phyloP scores from a whole-genome alignment of 208 protist genomes.

The Crithidia expoeki region DNA sequence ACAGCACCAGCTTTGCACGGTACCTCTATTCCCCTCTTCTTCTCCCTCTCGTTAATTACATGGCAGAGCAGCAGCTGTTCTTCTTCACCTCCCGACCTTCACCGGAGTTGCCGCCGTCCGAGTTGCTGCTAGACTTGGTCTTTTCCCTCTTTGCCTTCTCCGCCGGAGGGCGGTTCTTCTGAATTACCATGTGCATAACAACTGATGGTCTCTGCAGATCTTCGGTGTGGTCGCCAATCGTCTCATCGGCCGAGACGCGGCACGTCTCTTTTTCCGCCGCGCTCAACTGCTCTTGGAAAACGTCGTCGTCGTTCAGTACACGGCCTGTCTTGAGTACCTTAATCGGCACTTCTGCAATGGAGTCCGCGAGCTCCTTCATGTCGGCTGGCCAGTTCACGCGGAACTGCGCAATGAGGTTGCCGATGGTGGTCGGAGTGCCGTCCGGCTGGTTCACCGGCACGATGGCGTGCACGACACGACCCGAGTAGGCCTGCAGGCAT shows the following conservation, averaged over 20 bases:
- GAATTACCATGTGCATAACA: conserved; percentile 70
- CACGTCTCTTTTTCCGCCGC: conserved; percentile 39
- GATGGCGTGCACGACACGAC: conserved; percentile 56
- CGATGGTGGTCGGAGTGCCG: conserved; percentile 50
- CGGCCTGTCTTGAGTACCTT: conserved; percentile 71
- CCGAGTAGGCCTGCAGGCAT: conserved; percentile 62
- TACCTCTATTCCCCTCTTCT: background rate
- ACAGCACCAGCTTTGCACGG: no score
- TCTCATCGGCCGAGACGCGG: conserved; percentile 11
- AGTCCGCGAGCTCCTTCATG: conserved; percentile 55
- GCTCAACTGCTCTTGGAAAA: conserved; percentile 43
- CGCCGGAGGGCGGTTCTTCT: conserved; percentile 16
- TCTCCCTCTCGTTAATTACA: conserved; percentile 25
- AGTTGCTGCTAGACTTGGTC: conserved; percentile 16
- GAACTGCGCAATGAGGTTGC: conserved; percentile 49
- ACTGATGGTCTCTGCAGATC: conserved; percentile 43
- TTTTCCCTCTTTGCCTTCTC: conserved; percentile 31
- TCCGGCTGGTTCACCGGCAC: conserved; percentile 51
- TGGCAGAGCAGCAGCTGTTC: conserved; percentile 52
- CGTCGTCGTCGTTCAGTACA: conserved; percentile 50
- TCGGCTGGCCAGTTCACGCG: conserved; percentile 64
- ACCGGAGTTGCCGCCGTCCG: conserved; percentile 20
- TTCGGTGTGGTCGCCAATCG: conserved; percentile 11
- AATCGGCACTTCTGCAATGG: conserved; percentile 39
- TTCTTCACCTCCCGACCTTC: conserved; percentile 37